Base-by-base conservation (phyloP, 768 basidiomycete genomes). In the Bullera alba region DNA sequence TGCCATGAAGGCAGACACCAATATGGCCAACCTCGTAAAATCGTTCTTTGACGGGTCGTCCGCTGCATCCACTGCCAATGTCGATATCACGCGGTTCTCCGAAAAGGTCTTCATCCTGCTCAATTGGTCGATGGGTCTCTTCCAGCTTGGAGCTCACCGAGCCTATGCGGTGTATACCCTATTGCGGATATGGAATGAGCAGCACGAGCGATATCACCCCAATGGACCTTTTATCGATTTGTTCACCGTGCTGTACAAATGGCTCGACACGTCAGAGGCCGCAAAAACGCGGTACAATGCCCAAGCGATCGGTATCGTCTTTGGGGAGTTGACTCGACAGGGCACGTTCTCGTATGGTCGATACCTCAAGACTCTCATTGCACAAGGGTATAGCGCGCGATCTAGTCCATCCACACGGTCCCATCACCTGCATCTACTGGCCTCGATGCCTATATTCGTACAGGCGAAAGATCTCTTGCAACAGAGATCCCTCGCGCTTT, bases 41-140 rank as follows among this genome's bases (percentile, higher is more conserved):
- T 58, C 61, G 4, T 69, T 54, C 53, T 69, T 69, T 41, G 60
- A 65, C 46, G 61, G 61, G 4, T 2, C 41, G 5, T 51, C 67
- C 2, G 55, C 67, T 4, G 57, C 67, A 2, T 48, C 32, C 2
- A 43, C 35, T 17, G 21, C 53, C 2, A 45, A 39, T 5, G 49
- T 65, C 27, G 67, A 69, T 30, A 5, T 57, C 5, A 22, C 37
- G 21, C 42, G 52, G 44, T 35, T 69, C 8, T 55, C 63, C 29
- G 67, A 69, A 17, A 67, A 67, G 44, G 43, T 66, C 1, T 56
- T 57, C 39, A 56, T 63, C 28, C 54, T 70, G 2, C 48, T 67
- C 16, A 61, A 60, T 29, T 70, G 68, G 68, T 54, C 68, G 1
- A 67, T 65, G 61, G 59, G 65, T 7, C 42, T 67, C 5, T 60